phyloP scores from a whole-genome alignment of 1,284 basidiomycete species.

The Tylopilus sp. region DNA sequence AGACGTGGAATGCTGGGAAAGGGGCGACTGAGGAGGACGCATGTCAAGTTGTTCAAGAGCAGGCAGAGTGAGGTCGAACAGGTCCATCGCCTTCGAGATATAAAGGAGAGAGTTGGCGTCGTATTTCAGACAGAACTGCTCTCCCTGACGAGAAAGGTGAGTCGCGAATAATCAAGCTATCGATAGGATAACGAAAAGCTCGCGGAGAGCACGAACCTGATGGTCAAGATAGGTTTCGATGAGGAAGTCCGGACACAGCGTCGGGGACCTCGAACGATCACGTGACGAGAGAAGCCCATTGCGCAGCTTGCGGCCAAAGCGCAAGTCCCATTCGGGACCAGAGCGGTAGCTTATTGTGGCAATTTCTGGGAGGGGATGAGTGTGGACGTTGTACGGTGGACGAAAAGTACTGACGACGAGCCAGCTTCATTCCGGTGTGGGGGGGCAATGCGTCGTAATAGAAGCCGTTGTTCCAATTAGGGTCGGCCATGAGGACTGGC shows the following conservation, averaged over 20 bases:
- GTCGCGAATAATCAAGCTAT: background rate
- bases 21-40: conserved; percentile 31
- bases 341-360: conserved; percentile 99
- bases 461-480: conserved; percentile 98
- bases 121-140: conserved; percentile 97
- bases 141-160: conserved; percentile 46
- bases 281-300: conserved; percentile 1
- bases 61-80: conserved; percentile 92
- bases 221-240: conserved; percentile 99
- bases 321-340: conserved; percentile 97
- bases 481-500: conserved; percentile 95
- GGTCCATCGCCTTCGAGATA: conserved; percentile 98
- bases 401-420: conserved; percentile 67
- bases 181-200: background rate
- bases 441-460: conserved; percentile 96
- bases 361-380: conserved; percentile 62
- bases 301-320: conserved; percentile 83
- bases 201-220: conserved; percentile 51
- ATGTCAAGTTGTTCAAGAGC: conserved; percentile 70
- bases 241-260: conserved; percentile 94
- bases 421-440: conserved; percentile 98
- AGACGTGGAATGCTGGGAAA: conserved; percentile 23
- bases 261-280: conserved; percentile 49
- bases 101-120: conserved; percentile 99
- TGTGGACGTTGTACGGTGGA: background rate